phyloP scores from a whole-genome alignment of 495 filamentous ascomycete species.

The Oidiodendron maius region DNA sequence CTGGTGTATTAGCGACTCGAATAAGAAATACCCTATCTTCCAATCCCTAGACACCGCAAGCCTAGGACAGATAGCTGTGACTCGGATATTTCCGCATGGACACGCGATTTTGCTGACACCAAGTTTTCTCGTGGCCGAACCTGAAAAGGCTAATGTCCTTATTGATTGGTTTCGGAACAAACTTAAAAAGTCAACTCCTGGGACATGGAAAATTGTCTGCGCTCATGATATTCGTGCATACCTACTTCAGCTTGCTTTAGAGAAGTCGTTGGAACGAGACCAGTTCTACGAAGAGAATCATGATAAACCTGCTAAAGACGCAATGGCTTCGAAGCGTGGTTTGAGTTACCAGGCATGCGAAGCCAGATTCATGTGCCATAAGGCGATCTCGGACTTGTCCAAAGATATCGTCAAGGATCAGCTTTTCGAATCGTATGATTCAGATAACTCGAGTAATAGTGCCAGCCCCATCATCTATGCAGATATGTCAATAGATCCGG shows the following conservation, averaged over 20 bases:
- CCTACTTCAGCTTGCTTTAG: constrained; percentile 30
- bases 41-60: not conserved
- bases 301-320: constrained; percentile 12
- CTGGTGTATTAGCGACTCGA: constrained; percentile 14
- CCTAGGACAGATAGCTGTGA: constrained; percentile 13
- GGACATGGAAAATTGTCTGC: constrained; percentile 33
- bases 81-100: constrained; percentile 52
- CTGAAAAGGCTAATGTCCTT: constrained; percentile 42
- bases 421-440: constrained; percentile 1
- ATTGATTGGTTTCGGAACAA: constrained; percentile 47
- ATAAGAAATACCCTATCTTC: constrained; percentile 7
- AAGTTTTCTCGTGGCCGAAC: constrained; percentile 50
- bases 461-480: constrained; percentile 37
- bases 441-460: constrained; percentile 20
- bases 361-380: constrained; percentile 20
- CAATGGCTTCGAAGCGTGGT: constrained; percentile 18
- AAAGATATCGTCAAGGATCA: not conserved
- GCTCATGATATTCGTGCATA: constrained; percentile 24
- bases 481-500: constrained; percentile 36
- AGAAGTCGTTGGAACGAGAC: constrained; percentile 31
- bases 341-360: constrained; percentile 23
- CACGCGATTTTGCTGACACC: constrained; percentile 57
- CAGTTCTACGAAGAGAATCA: constrained; percentile 11
- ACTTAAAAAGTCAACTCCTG: constrained; percentile 26
- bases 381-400: constrained; percentile 17